Base-by-base conservation (phyloP, 345 rosid genomes). In the Chamaenerion angustifolium region DNA sequence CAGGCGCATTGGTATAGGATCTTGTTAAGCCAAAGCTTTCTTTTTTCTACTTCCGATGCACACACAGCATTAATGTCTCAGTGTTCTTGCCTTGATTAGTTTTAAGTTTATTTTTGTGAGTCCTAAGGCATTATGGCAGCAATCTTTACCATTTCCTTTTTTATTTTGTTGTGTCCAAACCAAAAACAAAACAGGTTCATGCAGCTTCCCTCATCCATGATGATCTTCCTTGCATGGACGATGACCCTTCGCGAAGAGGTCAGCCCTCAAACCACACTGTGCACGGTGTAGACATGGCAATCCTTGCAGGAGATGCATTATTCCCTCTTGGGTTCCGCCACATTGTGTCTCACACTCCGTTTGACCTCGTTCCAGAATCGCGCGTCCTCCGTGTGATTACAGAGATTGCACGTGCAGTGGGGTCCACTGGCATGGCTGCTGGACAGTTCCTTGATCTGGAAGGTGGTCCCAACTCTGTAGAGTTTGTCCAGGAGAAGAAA, bases 141-240 rank as follows among this genome's bases (percentile, higher is more conserved):
- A n/a, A n/a, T n/a, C n/a, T n/a, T n/a, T n/a, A n/a, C n/a, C n/a
- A n/a, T n/a, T n/a, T n/a, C n/a, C n/a, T n/a, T n/a, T n/a, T n/a
- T n/a, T n/a, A n/a, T n/a, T n/a, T n/a, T n/a, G n/a, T n/a, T n/a
- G n/a, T n/a, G n/a, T n/a, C n/a, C n/a, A n/a, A n/a, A n/a, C 16
- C 3, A 12, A 59, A 54, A 23, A 21, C n/a, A n/a, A n/a, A 46
- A 60, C 78, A 83, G 88, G 78, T 90, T 40, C 98, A 86, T 48
- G 78, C 83, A 21, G 96, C 98, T 57, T 90, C 96, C 1, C 69
- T 90, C 68, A 87, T 83, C 14, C 98, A 92, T 53, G 82, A 92
- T 40, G 98, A 92, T 56, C 93, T 92, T 48, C 98, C 98, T 13
- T 87, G 79, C 76, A 87, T 92, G 96, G 96, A 92, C 45, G 83